These are phyloP conservation scores for Stemphylium vesicarium DNA, from an alignment of 2,329 filamentous ascomycete genomes.

Conservation along the genomic window DNA sequence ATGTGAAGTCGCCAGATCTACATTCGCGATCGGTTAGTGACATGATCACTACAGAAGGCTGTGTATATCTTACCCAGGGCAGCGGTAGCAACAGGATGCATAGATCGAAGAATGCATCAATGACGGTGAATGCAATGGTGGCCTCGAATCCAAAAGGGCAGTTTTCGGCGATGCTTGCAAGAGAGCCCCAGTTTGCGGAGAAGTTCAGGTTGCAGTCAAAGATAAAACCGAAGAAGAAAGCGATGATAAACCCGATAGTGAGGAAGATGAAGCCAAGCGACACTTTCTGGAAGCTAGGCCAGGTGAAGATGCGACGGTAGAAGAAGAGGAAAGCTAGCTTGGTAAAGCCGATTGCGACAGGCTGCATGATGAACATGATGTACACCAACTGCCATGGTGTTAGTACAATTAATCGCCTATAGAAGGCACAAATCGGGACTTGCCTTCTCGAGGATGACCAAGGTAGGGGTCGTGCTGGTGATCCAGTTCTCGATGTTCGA, in stretches of 20 bases:
- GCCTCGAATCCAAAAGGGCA: conserved; percentile 11
- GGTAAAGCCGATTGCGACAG: conserved; percentile 8
- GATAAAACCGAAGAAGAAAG: conserved; percentile 13
- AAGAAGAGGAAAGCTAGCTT: conserved; percentile 13
- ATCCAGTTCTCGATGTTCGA: conserved; percentile 8
- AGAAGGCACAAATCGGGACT: not conserved
- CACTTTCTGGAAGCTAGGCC: conserved; percentile 5
- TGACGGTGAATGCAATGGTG: conserved; percentile 5
- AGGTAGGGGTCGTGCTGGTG: conserved; percentile 3
- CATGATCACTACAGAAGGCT: not conserved
- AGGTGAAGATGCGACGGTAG: conserved; percentile 11
- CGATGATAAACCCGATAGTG: conserved; percentile 3
- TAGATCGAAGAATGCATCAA: conserved; percentile 10
- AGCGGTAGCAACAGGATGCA: conserved; percentile 11
- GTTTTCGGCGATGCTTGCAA: conserved; percentile 10
- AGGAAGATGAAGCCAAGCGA: conserved; percentile 3
- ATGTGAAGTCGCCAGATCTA: conserved; percentile 14
- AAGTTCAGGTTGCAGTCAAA: conserved; percentile 13
- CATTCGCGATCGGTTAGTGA: not conserved
- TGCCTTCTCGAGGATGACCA: conserved; percentile 9
- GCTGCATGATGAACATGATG: conserved; percentile 14
- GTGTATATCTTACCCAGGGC: conserved; percentile 1
- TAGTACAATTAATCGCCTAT: too few species aligned
- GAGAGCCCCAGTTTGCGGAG: conserved; percentile 9
- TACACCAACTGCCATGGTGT: conserved; percentile 4